phyloP scores from a whole-genome alignment of 108 stramenopile species.

The Conticribra weissflogii region DNA sequence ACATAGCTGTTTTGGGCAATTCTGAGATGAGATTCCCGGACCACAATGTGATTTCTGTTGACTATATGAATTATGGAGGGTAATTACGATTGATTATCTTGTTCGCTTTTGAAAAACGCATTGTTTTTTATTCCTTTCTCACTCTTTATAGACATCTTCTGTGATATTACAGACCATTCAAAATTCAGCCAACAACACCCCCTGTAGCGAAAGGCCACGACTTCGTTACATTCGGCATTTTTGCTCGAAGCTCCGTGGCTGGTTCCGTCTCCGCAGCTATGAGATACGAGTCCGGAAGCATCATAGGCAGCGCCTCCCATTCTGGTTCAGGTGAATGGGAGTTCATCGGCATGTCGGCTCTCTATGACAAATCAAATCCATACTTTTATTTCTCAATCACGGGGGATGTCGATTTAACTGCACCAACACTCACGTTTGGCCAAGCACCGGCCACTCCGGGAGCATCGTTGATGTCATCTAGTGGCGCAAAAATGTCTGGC shows the following conservation, averaged over 20 bases:
- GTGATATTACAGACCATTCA: no score
- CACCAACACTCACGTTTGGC: constrained; percentile 31
- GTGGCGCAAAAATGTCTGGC: constrained; percentile 34
- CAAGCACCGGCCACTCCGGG: constrained; percentile 34
- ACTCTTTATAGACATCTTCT: no score
- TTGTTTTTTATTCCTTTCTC: no score
- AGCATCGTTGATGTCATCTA: constrained; percentile 33
- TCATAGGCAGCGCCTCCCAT: constrained; percentile 28
- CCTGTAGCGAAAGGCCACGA: constrained; percentile 17
- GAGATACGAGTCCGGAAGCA: constrained; percentile 26
- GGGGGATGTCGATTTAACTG: constrained; percentile 46
- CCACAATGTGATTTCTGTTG: constrained; percentile 26
- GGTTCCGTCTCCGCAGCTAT: constrained; percentile 32
- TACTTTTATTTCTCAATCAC: constrained; percentile 48
- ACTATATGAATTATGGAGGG: constrained; percentile 32
- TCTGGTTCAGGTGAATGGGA: constrained; percentile 43
- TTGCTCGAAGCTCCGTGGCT: constrained; percentile 25
- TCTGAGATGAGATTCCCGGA: constrained; percentile 25
- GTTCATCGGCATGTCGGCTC: constrained; percentile 37
- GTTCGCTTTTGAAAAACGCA: no score
- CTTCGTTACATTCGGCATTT: constrained; percentile 43
- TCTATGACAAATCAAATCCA: constrained; percentile 40
- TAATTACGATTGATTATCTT: no score
- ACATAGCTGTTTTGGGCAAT: constrained; percentile 12
- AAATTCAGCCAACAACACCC: constrained; percentile 20